These are phyloP conservation scores for Lentinula lateritia DNA, from an alignment of 768 basidiomycete species.

Conservation along the genomic window DNA sequence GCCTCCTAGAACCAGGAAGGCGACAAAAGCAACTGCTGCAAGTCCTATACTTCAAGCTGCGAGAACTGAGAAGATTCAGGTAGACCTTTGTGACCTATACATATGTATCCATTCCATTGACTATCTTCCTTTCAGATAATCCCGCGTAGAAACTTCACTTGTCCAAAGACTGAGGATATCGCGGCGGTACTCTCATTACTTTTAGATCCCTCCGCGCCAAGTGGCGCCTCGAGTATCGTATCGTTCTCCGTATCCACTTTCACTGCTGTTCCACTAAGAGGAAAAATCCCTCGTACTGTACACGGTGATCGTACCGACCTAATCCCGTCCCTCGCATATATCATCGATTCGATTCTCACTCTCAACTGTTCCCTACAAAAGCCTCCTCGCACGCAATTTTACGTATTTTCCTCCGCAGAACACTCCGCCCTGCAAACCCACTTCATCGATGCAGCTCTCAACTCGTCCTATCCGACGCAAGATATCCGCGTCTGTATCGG, in stretches of 20 bases:
- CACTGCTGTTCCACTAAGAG: conserved; percentile 16
- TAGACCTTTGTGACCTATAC: conserved; percentile 7
- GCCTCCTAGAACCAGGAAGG: conserved; percentile 17
- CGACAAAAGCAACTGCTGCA: not conserved
- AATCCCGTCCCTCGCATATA: conserved; percentile 27
- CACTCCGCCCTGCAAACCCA: conserved; percentile 32
- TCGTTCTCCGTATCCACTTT: conserved; percentile 31
- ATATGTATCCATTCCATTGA: not conserved
- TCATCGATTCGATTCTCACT: conserved; percentile 29
- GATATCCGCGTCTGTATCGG: conserved; percentile 44
- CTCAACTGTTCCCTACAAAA: conserved; percentile 14
- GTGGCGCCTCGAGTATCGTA: conserved; percentile 18
- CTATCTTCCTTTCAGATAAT: conserved; percentile 26
- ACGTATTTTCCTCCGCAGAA: conserved; percentile 40
- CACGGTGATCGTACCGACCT: conserved; percentile 24
- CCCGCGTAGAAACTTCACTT: conserved; percentile 36
- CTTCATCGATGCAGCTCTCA: conserved; percentile 36
- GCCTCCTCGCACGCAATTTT: conserved; percentile 34
- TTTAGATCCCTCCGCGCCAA: conserved; percentile 31
- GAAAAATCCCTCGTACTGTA: conserved; percentile 12
- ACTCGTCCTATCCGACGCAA: conserved; percentile 18
- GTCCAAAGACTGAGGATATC: conserved; percentile 39
- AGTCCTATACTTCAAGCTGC: conserved; percentile 38
- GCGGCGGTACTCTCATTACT: conserved; percentile 38
- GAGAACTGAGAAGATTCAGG: conserved; percentile 26